Base-by-base conservation (phyloP, 2,329 filamentous ascomycete species). In the Nemania diffusa region DNA sequence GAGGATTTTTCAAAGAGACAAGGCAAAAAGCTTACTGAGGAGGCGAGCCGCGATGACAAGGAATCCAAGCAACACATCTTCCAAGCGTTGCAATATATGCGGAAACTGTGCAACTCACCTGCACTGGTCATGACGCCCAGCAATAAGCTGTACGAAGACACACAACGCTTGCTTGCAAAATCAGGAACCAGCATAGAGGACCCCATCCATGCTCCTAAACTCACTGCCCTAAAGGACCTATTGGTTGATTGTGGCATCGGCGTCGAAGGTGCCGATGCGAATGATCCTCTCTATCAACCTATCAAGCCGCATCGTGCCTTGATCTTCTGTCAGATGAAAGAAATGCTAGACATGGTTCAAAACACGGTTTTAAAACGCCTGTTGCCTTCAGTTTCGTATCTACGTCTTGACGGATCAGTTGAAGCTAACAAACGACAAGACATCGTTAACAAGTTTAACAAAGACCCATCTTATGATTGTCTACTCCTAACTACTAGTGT, bases 321-420 rank as follows among this genome's bases (percentile, higher is more conserved):
- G 29, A 92, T 99, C 72, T 99, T 99, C 85, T 99, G 96, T 76
- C 96, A 99, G 79, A 97, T 99, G 93, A 99, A 99, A 81, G 96
- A 99, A 79, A 99, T 99, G 97, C 86, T 99, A 26, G 96, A 99
- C 79, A 98, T 99, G 88, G 97, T 99, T 2, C 94, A 98, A 78
- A 93, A 92, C 74, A 94, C 95, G 65, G 96, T 99, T 0, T 83
- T 99, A 44, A 93, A 93, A 79, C 91, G 92, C 75, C 86, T 98
- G 81, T 86, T 99, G n/a, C 96, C 96, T 0, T 92, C 91, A 0
- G 94, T 97, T 5, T 96, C 97, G 42, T 97, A 91, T 77, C 88
- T 98, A 65, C 92, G 97, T n/a, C 88, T 99, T 37, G 97, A 99
- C 74, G 96, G 96, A 34, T 90, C 90, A 6, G 94, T 99, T 13